Base-by-base conservation (phyloP, 768 basidiomycete genomes). In the Botryobasidium botryosum region DNA sequence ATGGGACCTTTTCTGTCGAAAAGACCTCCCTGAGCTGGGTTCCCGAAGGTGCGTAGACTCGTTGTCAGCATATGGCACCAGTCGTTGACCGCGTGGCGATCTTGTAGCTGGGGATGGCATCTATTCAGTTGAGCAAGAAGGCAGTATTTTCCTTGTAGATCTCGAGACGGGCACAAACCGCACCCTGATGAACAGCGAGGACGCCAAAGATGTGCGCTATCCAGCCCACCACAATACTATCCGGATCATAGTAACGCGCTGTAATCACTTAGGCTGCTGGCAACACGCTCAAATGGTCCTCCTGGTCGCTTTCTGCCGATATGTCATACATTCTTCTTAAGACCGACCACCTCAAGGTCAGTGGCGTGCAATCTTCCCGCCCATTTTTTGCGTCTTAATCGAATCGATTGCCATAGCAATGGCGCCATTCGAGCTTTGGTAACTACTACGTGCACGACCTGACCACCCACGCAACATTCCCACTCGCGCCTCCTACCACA, bases 391-490 rank as follows among this genome's bases (percentile, higher is more conserved):
- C 35, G 15, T 26, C 18, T 50, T 25, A 18, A 27, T 40, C 17
- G 45, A 33, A 5, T 6, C 10, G 31, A 6, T 17, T 39, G 21
- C 24, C 40, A 15, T 46, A 90, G 79, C 85, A 91, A 78, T 99
- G 94, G 94, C 76, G 94, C 37, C 71, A 80, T 60, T 94, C 90
- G 5, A 77, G 75, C 45, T 79, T 79, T 56, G 81, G 83, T 15
- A 96, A 91, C 60, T 97, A 90, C 58, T 92, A 86, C 59, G 68
- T 99, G n/a, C 80, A 94, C 62, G 70, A 76, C 52, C 65, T 96
- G 33, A 70, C 66, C 21, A 69, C 75, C 6, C 74, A 77, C 48
- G 55, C 56, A 15, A 91, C 90, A 1, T 68, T 70, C 47, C 77
- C 87, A 1, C 66, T 97, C 35, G 66, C 74, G 47, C 65, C 75